Evolutionary conservation across 805 yeast species (phyloP).

Genomic region (Saturnispora gosingensis): DNA sequence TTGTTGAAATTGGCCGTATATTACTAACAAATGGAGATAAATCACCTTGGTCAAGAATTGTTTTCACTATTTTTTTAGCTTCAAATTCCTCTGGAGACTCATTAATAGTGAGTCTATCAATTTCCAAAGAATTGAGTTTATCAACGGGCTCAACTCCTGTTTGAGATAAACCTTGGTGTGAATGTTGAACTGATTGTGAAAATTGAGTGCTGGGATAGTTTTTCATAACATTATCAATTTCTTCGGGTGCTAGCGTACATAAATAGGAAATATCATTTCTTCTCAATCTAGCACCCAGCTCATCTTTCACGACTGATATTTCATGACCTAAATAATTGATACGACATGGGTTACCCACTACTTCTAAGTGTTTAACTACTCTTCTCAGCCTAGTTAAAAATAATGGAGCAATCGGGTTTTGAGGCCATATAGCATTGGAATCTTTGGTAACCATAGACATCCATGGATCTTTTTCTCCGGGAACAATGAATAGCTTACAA

Average conservation of each 20-base stretch:
- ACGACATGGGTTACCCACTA: conserved; percentile 73
- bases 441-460: conserved; percentile 61
- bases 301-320: conserved; percentile 64
- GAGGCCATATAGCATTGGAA: conserved; percentile 58
- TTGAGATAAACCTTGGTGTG: background rate
- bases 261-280: conserved; percentile 58
- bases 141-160: conserved; percentile 6
- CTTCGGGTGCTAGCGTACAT: conserved; percentile 16
- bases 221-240: conserved; percentile 10
- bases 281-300: conserved; percentile 58
- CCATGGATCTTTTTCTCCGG: conserved; percentile 96
- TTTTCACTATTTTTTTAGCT: conserved; percentile 65
- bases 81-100: conserved; percentile 41
- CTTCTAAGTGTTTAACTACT: conserved; percentile 39
- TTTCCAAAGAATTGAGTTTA: conserved; percentile 17
- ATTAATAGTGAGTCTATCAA: conserved; percentile 22
- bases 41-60: conserved; percentile 80
- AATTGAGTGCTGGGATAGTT: conserved; percentile 1
- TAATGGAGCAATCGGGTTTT: conserved; percentile 55
- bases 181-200: background rate
- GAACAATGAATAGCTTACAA: conserved; percentile 62
- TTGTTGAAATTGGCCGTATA: conserved; percentile 58
- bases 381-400: conserved; percentile 63
- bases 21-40: conserved; percentile 67
- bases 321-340: conserved; percentile 79